phyloP scores from a whole-genome alignment of 1,139 yeast genomes.

The Nakaseomyces delphensis region DNA sequence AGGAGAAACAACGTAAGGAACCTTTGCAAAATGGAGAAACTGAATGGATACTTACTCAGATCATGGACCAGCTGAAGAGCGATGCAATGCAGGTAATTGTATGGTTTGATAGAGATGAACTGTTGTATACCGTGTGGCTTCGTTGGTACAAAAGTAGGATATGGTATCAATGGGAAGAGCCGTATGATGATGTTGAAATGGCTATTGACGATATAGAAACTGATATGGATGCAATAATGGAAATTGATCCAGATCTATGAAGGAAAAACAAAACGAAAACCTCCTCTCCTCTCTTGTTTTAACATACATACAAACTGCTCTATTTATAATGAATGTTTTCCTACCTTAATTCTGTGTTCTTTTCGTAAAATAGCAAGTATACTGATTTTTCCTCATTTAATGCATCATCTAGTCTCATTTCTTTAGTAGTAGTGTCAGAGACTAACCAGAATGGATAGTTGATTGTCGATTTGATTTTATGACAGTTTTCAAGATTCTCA shows the following conservation, averaged over 20 bases:
- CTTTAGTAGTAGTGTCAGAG: slow-evolving; percentile 65
- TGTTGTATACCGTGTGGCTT: slow-evolving; percentile 21
- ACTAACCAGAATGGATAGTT: slow-evolving; percentile 78
- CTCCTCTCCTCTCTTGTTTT: no score
- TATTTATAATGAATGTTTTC: no score
- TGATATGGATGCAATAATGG: slow-evolving; percentile 10
- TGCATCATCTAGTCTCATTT: slow-evolving; percentile 52
- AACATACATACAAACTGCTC: no score
- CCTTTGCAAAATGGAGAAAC: not conserved
- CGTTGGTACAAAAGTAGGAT: slow-evolving; percentile 17
- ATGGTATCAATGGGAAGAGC: slow-evolving; percentile 5
- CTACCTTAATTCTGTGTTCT: slow-evolving; percentile 8
- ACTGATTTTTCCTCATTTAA: slow-evolving; percentile 64
- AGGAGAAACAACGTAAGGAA: not conserved
- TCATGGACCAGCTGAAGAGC: slow-evolving; percentile 15
- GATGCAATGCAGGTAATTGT: slow-evolving; percentile 21
- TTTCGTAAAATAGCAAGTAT: slow-evolving; percentile 75
- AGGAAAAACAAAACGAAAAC: not conserved
- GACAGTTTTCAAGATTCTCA: not conserved
- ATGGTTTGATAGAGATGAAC: slow-evolving; percentile 22
- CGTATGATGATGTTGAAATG: slow-evolving; percentile 13
- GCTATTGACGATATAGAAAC: slow-evolving; percentile 12
- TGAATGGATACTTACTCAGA: slow-evolving; percentile 4
- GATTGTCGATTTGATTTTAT: slow-evolving; percentile 2
- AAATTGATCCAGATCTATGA: not conserved